Evolutionary conservation across 1,284 basidiomycete species (phyloP), one percentile per base, ranked within the genome.

Genomic region (Macrocystidia cucumis): DNA sequence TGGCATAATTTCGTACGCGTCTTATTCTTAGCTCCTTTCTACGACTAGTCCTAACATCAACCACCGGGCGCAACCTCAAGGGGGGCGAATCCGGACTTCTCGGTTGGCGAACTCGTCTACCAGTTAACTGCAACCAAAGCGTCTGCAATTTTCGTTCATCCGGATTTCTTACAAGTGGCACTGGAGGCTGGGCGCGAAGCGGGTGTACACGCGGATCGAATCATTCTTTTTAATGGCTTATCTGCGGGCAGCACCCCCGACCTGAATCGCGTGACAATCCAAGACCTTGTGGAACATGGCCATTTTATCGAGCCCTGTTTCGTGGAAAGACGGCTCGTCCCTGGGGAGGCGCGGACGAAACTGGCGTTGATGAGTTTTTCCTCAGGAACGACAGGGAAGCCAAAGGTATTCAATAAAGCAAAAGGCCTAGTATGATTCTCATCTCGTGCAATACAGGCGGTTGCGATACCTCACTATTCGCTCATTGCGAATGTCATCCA

Each of bases 331-430:
- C 59, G 33, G 37, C 56, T 90, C 32, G 51, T 45, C 4, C 65
- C 68, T 0, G 84, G 81, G 3, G 85, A 87, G 53, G 78, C 59
- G 14, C 75, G 66, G 56, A 76, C 69, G 9, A 88, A 81, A 49
- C 49, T 88, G 2, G 87, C 86, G 0, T 74, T 87, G 44, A 57
- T 87, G 33, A 77, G 67, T 44, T 87, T 88, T 52, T 85, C 81
- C 1, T 83, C 78, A 33, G 87, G 86, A 14, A 67, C 65, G 0
- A 67, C 64, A 5, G 65, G 64, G 3, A 59, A 52, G 27, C 63
- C 63, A 5, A 64, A 66, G 55, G 62, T 57, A 11, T 32, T 37
- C 8, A 18, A 20, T 21, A n/a, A 8, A 5, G 7, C n/a, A 16
- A 9, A 8, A 16, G 29, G 11, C 8, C 12, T 25, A 25, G 8